Percentiles rank a stretch among this genome's conserved stretches.
Evolutionary conservation across 176 grass and related monocot genomes (phyloP).

Genomic region (Melocanna baccifera): DNA sequence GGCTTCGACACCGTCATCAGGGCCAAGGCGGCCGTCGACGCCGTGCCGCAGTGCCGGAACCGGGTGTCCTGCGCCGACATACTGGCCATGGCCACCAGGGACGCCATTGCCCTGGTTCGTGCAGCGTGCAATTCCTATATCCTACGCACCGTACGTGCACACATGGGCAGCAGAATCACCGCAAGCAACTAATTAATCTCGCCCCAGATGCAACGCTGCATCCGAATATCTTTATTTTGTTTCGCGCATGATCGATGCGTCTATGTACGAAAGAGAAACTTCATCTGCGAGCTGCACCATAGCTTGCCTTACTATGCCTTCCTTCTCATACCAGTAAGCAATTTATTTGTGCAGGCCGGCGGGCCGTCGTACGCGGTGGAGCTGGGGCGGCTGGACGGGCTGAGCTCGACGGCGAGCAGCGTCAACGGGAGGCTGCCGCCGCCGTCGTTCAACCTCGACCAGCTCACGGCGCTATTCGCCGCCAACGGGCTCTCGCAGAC

Average conservation of each 20-base stretch:
- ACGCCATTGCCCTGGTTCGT: constrained; percentile 61
- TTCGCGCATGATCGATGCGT: no score
- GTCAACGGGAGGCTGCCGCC: constrained; percentile 46
- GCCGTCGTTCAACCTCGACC: constrained; percentile 37
- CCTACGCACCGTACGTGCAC: no score
- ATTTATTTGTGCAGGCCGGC: constrained; percentile 21
- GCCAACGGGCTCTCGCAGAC: constrained; percentile 45
- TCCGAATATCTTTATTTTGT: no score
- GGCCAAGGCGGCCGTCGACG: constrained; percentile 83
- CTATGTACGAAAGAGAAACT: no score
- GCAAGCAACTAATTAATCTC: background rate
- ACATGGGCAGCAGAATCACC: no score
- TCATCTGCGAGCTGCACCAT: no score
- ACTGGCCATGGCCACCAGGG: constrained; percentile 77
- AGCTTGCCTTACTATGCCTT: background rate
- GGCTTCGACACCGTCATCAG: constrained; percentile 91
- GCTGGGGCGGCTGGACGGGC: constrained; percentile 59
- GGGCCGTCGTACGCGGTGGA: constrained; percentile 71
- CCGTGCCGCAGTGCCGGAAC: constrained; percentile 60
- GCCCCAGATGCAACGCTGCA: no score
- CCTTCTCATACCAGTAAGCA: background rate
- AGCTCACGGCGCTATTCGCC: constrained; percentile 50
- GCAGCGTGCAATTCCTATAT: no score
- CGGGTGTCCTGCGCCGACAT: constrained; percentile 89
- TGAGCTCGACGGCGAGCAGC: constrained; percentile 46